Evolutionary conservation across 2,329 filamentous ascomycete genomes (phyloP).

Genomic region (Alternaria panax): DNA sequence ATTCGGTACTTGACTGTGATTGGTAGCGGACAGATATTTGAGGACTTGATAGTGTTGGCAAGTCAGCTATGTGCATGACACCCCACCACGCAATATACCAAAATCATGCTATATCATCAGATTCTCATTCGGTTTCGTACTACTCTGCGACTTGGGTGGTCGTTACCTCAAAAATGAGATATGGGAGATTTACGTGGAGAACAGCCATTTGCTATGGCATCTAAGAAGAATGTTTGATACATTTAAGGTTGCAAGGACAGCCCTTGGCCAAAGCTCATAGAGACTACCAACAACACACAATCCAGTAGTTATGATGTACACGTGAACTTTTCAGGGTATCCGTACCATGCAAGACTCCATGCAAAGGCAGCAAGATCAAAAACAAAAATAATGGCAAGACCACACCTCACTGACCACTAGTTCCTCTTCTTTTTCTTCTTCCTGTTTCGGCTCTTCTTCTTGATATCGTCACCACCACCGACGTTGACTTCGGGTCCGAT

Average conservation of each 20-base stretch:
- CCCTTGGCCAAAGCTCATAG: not conserved
- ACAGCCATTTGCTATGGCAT: not conserved
- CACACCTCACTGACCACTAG: not conserved
- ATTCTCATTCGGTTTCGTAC: not conserved
- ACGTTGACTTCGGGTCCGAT: constrained; percentile 29
- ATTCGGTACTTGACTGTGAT: not conserved
- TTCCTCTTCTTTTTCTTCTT: constrained; percentile 51
- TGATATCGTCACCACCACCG: constrained; percentile 29
- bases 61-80: not conserved
- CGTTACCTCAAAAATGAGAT: not conserved
- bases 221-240: not conserved
- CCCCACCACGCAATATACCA: not conserved
- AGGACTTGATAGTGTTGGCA: not conserved
- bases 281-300: not conserved
- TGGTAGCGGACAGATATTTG: not conserved
- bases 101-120: not conserved
- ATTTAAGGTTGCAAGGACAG: not conserved
- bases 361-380: constrained; percentile 20
- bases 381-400: not conserved
- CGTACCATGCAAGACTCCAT: constrained; percentile 26
- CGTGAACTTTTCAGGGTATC: constrained; percentile 28
- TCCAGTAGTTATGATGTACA: not conserved
- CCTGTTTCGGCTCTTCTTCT: constrained; percentile 46
- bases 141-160: not conserved
- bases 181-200: not conserved